These are phyloP conservation scores for Senecio squalidus DNA, from an alignment of 140 eudicot genomes.

Conservation along the genomic window DNA sequence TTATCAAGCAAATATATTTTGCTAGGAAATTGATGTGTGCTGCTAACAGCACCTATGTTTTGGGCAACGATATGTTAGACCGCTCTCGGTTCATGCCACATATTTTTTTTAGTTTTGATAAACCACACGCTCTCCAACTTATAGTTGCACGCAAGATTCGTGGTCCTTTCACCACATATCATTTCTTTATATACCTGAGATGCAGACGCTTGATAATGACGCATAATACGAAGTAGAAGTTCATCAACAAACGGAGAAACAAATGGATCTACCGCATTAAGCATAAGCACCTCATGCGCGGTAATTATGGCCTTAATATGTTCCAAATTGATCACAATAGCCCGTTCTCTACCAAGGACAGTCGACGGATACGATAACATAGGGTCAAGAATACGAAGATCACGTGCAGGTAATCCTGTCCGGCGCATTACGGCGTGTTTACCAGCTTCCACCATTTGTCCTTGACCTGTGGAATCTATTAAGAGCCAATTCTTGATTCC, in stretches of 20 bases:
- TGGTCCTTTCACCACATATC: background rate
- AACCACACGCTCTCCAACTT: too few relatives aligned
- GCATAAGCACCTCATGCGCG: constrained; percentile 41
- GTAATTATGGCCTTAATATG: constrained; percentile 43
- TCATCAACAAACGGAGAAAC: constrained; percentile 69
- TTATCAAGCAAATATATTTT: too few relatives aligned
- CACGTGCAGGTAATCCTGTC: constrained; percentile 95
- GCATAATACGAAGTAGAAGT: constrained; percentile 53
- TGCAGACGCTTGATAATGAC: constrained; percentile 48
- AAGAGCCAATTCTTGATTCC: constrained; percentile 43
- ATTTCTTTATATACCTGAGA: constrained; percentile 42
- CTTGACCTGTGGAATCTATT: constrained; percentile 30
- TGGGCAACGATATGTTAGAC: too few relatives aligned
- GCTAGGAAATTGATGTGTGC: too few relatives aligned
- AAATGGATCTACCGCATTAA: constrained; percentile 27
- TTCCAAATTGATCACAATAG: constrained; percentile 36
- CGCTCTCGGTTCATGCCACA: too few relatives aligned
- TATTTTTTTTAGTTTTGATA: too few relatives aligned
- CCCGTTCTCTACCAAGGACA: constrained; percentile 61
- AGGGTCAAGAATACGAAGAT: constrained; percentile 85
- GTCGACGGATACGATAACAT: constrained; percentile 83
- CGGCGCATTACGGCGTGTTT: constrained; percentile 84
- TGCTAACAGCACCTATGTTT: too few relatives aligned
- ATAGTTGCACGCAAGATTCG: too few relatives aligned
- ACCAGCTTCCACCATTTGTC: constrained; percentile 45